Conservation (phyloP, 2,329 filamentous ascomycete genomes). For the Epichloe festucae region DNA sequence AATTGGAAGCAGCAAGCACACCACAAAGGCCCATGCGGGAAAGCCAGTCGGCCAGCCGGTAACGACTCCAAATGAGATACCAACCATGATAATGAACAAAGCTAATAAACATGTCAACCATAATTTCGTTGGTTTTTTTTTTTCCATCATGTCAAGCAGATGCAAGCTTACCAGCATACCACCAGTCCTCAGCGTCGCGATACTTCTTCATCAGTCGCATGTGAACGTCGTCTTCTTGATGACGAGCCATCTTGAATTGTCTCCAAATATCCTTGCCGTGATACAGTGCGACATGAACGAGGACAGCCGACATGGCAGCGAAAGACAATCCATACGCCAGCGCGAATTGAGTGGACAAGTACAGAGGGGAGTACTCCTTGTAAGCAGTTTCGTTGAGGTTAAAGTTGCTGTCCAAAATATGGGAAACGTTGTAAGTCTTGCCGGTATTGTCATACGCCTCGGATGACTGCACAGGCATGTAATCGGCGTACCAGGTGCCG, state of each 20-base stretch:
- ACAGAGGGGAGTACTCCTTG: constrained; percentile 51
- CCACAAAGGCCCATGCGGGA: constrained; percentile 43
- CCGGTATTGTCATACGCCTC: constrained; percentile 54
- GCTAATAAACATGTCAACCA: constrained; percentile 11
- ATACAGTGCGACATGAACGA: constrained; percentile 43
- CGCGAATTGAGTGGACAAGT: constrained; percentile 48
- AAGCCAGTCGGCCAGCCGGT: constrained; percentile 43
- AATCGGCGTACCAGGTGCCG: constrained; percentile 44
- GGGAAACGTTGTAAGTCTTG: constrained; percentile 42
- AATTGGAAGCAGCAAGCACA: constrained; percentile 44
- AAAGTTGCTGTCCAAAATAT: constrained; percentile 42
- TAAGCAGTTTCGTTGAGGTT: constrained; percentile 50
- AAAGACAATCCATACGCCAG: constrained; percentile 51
- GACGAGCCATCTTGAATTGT: constrained; percentile 40
- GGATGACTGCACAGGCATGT: constrained; percentile 48
- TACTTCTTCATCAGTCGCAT: constrained; percentile 52
- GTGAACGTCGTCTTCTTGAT: constrained; percentile 45
- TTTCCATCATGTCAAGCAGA: not conserved
- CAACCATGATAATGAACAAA: constrained; percentile 40
- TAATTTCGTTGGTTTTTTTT: not conserved
- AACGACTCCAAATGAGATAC: constrained; percentile 40
- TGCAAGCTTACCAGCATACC: constrained; percentile 37
- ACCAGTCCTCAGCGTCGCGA: constrained; percentile 45
- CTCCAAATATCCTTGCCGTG: constrained; percentile 41
- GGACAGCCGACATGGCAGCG: constrained; percentile 50